These are phyloP conservation scores for Penicillium coffeae DNA, from an alignment of 495 filamentous ascomycete genomes.

Conservation along the genomic window DNA sequence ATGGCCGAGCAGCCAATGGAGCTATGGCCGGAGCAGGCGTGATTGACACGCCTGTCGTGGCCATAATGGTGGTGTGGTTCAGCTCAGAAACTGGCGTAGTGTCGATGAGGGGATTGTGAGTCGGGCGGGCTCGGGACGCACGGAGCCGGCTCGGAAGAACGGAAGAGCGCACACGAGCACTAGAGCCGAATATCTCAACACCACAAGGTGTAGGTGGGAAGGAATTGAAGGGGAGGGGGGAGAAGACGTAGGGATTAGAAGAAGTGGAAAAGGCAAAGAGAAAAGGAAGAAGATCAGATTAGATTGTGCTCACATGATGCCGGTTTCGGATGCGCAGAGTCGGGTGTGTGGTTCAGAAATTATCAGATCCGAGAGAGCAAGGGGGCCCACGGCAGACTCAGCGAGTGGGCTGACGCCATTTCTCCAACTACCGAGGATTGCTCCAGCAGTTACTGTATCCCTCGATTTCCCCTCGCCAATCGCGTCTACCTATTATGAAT, in stretches of 20 bases:
- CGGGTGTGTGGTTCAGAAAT: conserved; percentile 10
- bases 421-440: not conserved
- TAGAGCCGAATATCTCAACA: too few species aligned
- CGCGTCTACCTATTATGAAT: conserved; percentile 1
- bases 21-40: conserved; percentile 24
- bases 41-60: conserved; percentile 31
- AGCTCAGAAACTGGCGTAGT: conserved; percentile 14
- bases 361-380: conserved; percentile 27
- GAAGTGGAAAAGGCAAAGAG: conserved; percentile 17
- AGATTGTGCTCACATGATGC: conserved; percentile 38
- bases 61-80: conserved; percentile 25
- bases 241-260: not conserved
- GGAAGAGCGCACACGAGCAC: conserved; percentile 38
- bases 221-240: conserved; percentile 1
- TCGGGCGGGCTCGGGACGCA: conserved; percentile 29
- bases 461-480: conserved; percentile 7
- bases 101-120: conserved; percentile 15
- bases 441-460: not conserved
- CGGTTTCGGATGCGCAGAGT: conserved; percentile 24
- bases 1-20: conserved; percentile 32
- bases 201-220: conserved; percentile 36
- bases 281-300: conserved; percentile 41
- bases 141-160: conserved; percentile 35
- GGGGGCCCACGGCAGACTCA: conserved; percentile 11
- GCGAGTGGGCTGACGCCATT: conserved; percentile 22